Percentiles rank a stretch among this genome's conserved stretches.
Conservation (phyloP, 306 rosid genomes). For the Sicyos baderoa region DNA sequence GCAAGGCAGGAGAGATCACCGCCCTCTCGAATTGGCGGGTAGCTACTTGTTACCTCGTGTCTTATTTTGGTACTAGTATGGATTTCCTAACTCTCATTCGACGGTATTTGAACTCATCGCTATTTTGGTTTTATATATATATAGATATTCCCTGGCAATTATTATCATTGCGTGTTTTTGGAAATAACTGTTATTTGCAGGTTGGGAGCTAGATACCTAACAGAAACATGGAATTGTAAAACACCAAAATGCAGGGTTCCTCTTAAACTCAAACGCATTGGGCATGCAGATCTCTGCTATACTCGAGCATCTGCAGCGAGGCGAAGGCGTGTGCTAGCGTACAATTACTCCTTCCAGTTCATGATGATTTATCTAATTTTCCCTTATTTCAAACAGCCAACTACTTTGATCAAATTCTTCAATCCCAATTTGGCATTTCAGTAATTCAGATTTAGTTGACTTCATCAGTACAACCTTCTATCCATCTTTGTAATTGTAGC, state of each 20-base stretch:
- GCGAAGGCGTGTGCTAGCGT: not conserved
- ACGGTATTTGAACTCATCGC: too few species aligned
- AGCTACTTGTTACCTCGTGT: too few species aligned
- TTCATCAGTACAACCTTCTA: slow-evolving; percentile 75
- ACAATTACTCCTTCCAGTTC: not conserved
- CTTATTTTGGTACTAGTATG: too few species aligned
- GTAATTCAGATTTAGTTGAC: slow-evolving; percentile 67
- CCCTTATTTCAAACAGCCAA: slow-evolving; percentile 48
- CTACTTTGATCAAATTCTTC: slow-evolving; percentile 35
- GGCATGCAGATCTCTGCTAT: not conserved
- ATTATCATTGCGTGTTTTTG: too few species aligned
- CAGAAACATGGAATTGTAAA: slow-evolving; percentile 11
- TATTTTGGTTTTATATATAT: too few species aligned
- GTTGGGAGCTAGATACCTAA: too few species aligned
- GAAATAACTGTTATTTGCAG: too few species aligned
- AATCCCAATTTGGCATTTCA: slow-evolving; percentile 69
- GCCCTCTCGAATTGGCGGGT: too few species aligned
- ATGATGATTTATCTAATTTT: slow-evolving; percentile 30
- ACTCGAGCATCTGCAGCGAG: not conserved
- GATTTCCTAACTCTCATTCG: too few species aligned
- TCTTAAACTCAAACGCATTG: not conserved
- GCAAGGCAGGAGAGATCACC: too few species aligned
- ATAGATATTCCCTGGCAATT: too few species aligned
- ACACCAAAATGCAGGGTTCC: not conserved
- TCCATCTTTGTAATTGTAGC: slow-evolving; percentile 62